Base-by-base conservation (phyloP, 139 green algal genomes). In the Tetradesmus lagerheimii region DNA sequence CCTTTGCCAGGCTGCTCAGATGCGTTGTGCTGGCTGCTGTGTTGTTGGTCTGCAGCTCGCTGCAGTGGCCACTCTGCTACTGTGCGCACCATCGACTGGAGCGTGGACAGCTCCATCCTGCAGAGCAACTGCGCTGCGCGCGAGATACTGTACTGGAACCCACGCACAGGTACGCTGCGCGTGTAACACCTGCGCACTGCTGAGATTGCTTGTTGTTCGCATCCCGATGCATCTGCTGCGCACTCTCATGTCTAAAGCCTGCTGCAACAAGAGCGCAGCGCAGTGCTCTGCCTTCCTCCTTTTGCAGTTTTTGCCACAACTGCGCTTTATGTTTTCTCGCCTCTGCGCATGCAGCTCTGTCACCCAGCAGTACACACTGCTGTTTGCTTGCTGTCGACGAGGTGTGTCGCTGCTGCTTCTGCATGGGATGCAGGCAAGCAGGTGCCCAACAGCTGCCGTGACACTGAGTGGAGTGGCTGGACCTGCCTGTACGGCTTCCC, bases 91-190 rank as follows among this genome's bases (percentile, higher is more conserved):
- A 78, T 97, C 1, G 95, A 97, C 89, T 97, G 93, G 93, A 93
- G 39, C 77, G 35, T 77, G 0, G 95, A 97, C 92, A 89, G 80
- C 75, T 81, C 41, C 9, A 76, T 96, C 12, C 88, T 97, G 37
- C 92, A 94, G 89, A 93, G 75, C 38, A 92, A 92, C 77, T 92
- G 80, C 18, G 89, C 88, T 20, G 95, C 94, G 29, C 83, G 92
- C 53, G 95, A 97, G 91, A 87, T 96, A 81, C 88, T 97, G 62
- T 93, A 94, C 76, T 96, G 93, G 92, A 95, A 95, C 67, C 83
- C 93, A 11, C 84, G 84, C 50, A 96, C 94, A 15, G 94, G 93
- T 35, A 92, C 92, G 89, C 92, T 92, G 43, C 43, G 5, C 12
- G 12, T 18, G 18, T 62, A 1, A 62, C 12, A 20, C 1, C 47